Conservation (phyloP, 768 basidiomycete species). For the Lentinula boryana region DNA sequence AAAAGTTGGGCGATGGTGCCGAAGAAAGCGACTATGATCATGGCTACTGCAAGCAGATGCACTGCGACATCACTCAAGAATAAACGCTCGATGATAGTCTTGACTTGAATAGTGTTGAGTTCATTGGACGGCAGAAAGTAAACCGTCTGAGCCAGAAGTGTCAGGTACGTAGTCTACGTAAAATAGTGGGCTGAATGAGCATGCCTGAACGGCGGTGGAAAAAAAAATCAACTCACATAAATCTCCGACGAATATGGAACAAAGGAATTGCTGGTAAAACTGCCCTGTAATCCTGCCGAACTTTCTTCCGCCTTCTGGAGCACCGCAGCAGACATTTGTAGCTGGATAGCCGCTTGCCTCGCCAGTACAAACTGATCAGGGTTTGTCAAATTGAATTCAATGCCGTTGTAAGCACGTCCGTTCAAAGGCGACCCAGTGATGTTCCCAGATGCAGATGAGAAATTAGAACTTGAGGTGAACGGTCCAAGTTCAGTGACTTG, state of each 20-base stretch:
- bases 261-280: constrained; percentile 32
- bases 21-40: constrained; percentile 39
- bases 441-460: constrained; percentile 34
- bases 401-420: constrained; percentile 48
- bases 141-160: constrained; percentile 42
- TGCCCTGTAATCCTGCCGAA: constrained; percentile 28
- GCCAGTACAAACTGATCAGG: constrained; percentile 33
- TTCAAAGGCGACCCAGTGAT: constrained; percentile 38
- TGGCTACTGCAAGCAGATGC: constrained; percentile 33
- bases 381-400: constrained; percentile 38
- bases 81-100: constrained; percentile 38
- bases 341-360: constrained; percentile 35
- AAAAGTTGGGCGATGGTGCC: constrained; percentile 39
- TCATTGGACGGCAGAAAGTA: constrained; percentile 38
- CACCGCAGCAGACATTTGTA: constrained; percentile 47
- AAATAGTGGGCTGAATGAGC: not conserved
- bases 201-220: not conserved
- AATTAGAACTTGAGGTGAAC: constrained; percentile 29
- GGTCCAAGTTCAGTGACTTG: constrained; percentile 33
- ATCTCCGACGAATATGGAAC: constrained; percentile 31
- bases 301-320: constrained; percentile 38
- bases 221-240: constrained; percentile 34
- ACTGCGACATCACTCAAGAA: constrained; percentile 41
- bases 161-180: constrained; percentile 38
- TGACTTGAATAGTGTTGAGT: constrained; percentile 32